A percentile compares a stretch with the other conserved stretches of the same genome.
Evolutionary conservation across 2,329 filamentous ascomycete genomes (phyloP).

Genomic region (Pseudogymnoascus sp.): DNA sequence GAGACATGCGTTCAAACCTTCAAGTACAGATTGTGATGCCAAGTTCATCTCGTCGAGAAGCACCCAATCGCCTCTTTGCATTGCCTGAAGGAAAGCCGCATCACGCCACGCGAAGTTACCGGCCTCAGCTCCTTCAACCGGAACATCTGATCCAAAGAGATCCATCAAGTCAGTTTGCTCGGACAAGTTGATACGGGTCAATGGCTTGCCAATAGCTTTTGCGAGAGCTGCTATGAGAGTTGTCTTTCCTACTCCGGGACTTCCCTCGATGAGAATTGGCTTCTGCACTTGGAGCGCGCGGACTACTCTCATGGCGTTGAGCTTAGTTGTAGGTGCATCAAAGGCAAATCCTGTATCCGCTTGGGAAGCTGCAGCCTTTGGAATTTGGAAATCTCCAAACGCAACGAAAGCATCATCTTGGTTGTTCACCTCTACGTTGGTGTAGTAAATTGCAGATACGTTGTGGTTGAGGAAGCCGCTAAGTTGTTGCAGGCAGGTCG

Average conservation of each 20-base stretch:
- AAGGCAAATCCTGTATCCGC: conserved; percentile 64
- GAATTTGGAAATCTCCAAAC: conserved; percentile 68
- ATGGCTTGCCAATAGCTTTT: conserved; percentile 64
- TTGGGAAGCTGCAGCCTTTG: conserved; percentile 40
- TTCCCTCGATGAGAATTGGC: conserved; percentile 89
- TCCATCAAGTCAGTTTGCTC: conserved; percentile 98
- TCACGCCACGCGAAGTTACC: conserved; percentile 94
- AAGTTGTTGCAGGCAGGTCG: conserved; percentile 65
- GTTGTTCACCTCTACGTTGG: conserved; percentile 50
- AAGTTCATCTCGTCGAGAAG: conserved; percentile 98
- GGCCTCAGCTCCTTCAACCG: conserved; percentile 82
- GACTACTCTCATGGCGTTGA: conserved; percentile 84
- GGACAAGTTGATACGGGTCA: conserved; percentile 93
- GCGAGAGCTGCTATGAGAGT: conserved; percentile 83
- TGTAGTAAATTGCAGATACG: conserved; percentile 56
- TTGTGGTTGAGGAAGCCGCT: conserved; percentile 57
- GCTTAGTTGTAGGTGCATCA: conserved; percentile 78
- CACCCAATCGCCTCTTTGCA: conserved; percentile 96
- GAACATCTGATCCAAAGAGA: conserved; percentile 92
- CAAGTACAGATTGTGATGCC: conserved; percentile 90
- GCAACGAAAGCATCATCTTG: conserved; percentile 43
- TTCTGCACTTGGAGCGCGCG: conserved; percentile 83
- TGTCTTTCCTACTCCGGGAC: conserved; percentile 96
- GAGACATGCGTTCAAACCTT: conserved; percentile 91
- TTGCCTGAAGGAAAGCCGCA: conserved; percentile 88